A percentile compares a stretch with the other conserved stretches of the same genome.
Evolutionary conservation across 176 grass and related monocot genomes (phyloP).

Genomic region (Chloris gayana): DNA sequence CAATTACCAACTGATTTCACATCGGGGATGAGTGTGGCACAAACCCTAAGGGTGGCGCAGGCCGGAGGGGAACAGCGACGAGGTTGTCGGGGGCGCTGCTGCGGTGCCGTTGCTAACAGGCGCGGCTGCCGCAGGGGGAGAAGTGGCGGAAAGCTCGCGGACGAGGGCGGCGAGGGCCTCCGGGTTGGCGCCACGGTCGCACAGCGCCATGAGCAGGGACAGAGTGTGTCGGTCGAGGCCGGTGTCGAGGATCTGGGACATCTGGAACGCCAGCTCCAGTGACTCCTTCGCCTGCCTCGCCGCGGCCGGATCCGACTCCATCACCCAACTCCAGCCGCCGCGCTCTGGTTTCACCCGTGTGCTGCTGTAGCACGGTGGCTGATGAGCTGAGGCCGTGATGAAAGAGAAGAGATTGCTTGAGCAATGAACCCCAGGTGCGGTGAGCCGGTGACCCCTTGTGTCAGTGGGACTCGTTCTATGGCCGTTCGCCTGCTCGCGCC

Average conservation of each 20-base stretch:
- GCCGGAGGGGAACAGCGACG: conserved; percentile 45
- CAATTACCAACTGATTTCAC: conserved; percentile 4
- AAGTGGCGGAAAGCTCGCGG: conserved; percentile 63
- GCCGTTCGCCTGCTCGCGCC: too few relatives aligned
- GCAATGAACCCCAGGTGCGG: neutral
- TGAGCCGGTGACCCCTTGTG: neutral
- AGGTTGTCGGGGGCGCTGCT: neutral
- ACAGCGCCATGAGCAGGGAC: conserved; percentile 87
- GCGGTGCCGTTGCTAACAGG: conserved; percentile 10
- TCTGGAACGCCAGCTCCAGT: conserved; percentile 71
- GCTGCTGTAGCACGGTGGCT: neutral
- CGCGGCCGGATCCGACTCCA: conserved; percentile 31
- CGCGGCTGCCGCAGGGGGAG: conserved; percentile 12
- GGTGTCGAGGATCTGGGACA: conserved; percentile 76
- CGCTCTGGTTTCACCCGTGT: neutral
- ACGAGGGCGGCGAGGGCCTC: conserved; percentile 81
- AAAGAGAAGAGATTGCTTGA: neutral
- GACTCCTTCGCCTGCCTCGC: conserved; percentile 77
- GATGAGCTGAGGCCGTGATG: neutral
- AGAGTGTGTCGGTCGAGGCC: conserved; percentile 78
- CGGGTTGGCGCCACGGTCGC: conserved; percentile 75
- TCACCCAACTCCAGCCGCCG: conserved; percentile 24
- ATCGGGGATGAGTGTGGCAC: neutral
- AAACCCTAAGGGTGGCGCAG: conserved; percentile 57
- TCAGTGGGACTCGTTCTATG: neutral